Evolutionary conservation across 78 protist species (phyloP).

Genomic region (Dictyostelium purpureum): DNA sequence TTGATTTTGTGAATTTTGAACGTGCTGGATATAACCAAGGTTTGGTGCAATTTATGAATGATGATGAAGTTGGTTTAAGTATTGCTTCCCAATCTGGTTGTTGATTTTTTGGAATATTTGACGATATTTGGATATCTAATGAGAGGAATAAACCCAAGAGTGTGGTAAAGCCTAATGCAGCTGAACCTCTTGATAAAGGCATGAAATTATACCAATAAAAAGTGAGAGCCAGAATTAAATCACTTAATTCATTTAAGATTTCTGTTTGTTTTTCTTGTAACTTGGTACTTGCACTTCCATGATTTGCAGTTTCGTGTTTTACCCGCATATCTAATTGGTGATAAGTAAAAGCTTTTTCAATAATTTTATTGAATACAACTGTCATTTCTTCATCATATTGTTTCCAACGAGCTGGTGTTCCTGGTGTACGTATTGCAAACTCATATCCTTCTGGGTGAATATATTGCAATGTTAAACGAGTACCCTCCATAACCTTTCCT

Average conservation of each 20-base stretch:
- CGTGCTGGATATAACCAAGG: slow-evolving; percentile 64
- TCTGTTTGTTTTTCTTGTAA: neutral
- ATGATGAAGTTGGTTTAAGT: slow-evolving; percentile 34
- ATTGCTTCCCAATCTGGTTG: slow-evolving; percentile 89
- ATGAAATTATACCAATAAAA: slow-evolving; percentile 91
- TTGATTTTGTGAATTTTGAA: neutral
- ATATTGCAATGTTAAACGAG: slow-evolving; percentile 81
- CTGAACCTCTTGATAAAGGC: slow-evolving; percentile 89
- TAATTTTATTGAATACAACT: neutral
- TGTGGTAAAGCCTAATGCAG: slow-evolving; percentile 70
- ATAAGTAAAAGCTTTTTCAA: neutral
- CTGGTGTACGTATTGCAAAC: slow-evolving; percentile 85
- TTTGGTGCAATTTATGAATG: slow-evolving; percentile 4
- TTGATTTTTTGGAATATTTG: slow-evolving; percentile 11
- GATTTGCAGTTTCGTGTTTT: no score
- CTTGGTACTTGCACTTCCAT: no score
- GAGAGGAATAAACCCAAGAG: slow-evolving; percentile 76
- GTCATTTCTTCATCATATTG: slow-evolving; percentile 71
- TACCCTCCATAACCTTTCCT: slow-evolving; percentile 76
- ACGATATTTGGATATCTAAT: slow-evolving; percentile 42
- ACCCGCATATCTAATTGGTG: no score
- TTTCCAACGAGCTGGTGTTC: slow-evolving; percentile 86
- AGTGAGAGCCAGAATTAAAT: slow-evolving; percentile 29
- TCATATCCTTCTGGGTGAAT: slow-evolving; percentile 79
- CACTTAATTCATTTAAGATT: slow-evolving; percentile 18